Conservation (phyloP, 176 grass and related monocot genomes). For the Lolium multiflorum region DNA sequence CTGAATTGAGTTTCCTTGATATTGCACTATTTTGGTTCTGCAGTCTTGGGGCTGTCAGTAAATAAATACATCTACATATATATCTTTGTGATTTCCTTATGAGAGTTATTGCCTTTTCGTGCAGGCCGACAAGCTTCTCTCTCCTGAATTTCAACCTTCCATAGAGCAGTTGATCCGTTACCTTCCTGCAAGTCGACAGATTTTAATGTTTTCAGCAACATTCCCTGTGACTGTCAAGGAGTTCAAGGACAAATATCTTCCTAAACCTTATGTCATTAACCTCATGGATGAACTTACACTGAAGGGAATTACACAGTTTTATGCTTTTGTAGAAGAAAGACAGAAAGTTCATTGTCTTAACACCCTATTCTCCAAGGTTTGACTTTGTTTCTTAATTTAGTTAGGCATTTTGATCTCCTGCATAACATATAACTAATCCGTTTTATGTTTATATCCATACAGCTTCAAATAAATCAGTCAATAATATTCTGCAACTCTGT, state of each 20-base stretch:
- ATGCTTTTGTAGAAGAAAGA: slow-evolving; percentile 96
- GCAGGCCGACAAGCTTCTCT: slow-evolving; percentile 93
- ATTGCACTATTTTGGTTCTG: slow-evolving; percentile 11
- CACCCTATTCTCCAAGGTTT: slow-evolving; percentile 96
- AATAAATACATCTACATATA: slow-evolving; percentile 6
- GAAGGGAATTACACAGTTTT: slow-evolving; percentile 96
- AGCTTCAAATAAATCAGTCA: slow-evolving; percentile 99
- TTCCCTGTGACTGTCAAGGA: slow-evolving; percentile 94
- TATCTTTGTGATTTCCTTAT: background rate
- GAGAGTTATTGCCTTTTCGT: background rate
- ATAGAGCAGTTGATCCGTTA: slow-evolving; percentile 80
- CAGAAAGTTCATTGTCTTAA: slow-evolving; percentile 99
- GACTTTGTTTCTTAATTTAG: slow-evolving; percentile 26
- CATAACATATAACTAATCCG: slow-evolving; percentile 20
- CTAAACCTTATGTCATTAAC: slow-evolving; percentile 93
- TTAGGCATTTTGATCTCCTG: slow-evolving; percentile 19
- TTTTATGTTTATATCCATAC: slow-evolving; percentile 46
- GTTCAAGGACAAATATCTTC: slow-evolving; percentile 91
- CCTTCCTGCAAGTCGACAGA: slow-evolving; percentile 69
- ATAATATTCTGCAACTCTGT: slow-evolving; percentile 99
- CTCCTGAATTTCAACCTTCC: slow-evolving; percentile 89
- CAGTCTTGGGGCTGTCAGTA: slow-evolving; percentile 8
- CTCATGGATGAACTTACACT: slow-evolving; percentile 98
- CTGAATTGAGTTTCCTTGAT: slow-evolving; percentile 12
- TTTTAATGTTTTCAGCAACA: slow-evolving; percentile 99